Conservation (phyloP, 805 yeast species). For the Jamesozyma spencerorum region DNA sequence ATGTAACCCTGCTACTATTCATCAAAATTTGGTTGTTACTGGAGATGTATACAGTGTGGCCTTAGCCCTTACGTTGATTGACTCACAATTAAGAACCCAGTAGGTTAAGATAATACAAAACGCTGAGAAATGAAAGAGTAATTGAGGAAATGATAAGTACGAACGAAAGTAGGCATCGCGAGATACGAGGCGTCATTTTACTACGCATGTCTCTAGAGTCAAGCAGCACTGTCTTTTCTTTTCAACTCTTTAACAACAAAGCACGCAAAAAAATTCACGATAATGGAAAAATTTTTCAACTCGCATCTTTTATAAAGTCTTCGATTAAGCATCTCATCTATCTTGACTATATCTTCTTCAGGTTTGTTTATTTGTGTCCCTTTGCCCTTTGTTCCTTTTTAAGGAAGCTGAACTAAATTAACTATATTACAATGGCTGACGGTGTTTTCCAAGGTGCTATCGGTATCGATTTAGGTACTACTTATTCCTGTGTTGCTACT, state of each 20-base stretch:
- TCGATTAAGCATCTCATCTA: conserved; percentile 1
- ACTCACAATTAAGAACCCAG: conserved; percentile 2
- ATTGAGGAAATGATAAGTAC: too few relatives aligned
- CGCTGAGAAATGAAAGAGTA: not conserved
- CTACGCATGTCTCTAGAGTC: too few relatives aligned
- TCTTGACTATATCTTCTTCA: not conserved
- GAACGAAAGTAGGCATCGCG: not conserved
- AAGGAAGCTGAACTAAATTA: conserved; percentile 3
- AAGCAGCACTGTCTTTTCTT: not conserved
- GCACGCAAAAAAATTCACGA: conserved; percentile 3
- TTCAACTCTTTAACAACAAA: not conserved
- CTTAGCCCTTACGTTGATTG: conserved; percentile 23
- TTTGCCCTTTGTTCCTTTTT: not conserved
- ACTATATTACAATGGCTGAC: conserved; percentile 61
- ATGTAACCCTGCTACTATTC: conserved; percentile 8
- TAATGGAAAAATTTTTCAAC: conserved; percentile 3
- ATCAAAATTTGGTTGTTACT: conserved; percentile 27
- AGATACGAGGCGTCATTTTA: not conserved
- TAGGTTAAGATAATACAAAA: too few relatives aligned
- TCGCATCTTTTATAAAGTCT: conserved; percentile 4
- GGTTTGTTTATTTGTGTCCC: not conserved
- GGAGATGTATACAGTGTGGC: conserved; percentile 24
- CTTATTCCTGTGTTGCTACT: conserved; percentile 74
- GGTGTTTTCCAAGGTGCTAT: conserved; percentile 99
- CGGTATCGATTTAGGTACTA: conserved; percentile 97